phyloP scores from a whole-genome alignment of 1,284 basidiomycete genomes.

The Cryptococcus depauperatus region DNA sequence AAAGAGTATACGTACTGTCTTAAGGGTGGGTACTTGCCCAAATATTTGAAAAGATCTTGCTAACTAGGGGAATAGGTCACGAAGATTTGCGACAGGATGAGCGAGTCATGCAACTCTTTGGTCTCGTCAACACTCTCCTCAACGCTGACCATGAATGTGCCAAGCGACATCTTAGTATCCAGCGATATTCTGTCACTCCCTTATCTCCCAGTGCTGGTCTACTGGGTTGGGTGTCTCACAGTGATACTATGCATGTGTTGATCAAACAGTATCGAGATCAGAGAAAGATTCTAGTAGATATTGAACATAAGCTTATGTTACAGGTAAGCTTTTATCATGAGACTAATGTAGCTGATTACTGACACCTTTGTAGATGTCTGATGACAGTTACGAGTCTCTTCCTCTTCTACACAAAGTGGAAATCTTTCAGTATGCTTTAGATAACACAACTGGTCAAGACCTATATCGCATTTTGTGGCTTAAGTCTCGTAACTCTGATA shows the following conservation, averaged over 20 bases:
- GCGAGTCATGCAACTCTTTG: conserved; percentile 98
- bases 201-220: conserved; percentile 94
- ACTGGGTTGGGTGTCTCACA: conserved; percentile 92
- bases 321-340: conserved; percentile 53
- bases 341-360: neutral
- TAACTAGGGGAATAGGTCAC: conserved; percentile 56
- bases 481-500: conserved; percentile 88
- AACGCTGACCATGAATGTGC: conserved; percentile 90
- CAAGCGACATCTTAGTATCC: conserved; percentile 92
- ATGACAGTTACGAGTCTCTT: conserved; percentile 86
- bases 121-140: conserved; percentile 90
- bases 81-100: conserved; percentile 99
- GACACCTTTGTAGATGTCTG: conserved; percentile 70
- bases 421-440: conserved; percentile 97
- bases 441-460: conserved; percentile 98
- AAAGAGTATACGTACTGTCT: conserved; percentile 87
- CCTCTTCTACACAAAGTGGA: conserved; percentile 96
- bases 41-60: neutral
- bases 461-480: conserved; percentile 98
- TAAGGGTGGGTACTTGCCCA: conserved; percentile 62
- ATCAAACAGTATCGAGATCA: conserved; percentile 93
- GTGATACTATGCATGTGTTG: conserved; percentile 95
- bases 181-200: conserved; percentile 87
- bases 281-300: conserved; percentile 92
- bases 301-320: conserved; percentile 96